Base-by-base conservation (phyloP, 2,329 filamentous ascomycete species). In the Talaromyces funiculosus region DNA sequence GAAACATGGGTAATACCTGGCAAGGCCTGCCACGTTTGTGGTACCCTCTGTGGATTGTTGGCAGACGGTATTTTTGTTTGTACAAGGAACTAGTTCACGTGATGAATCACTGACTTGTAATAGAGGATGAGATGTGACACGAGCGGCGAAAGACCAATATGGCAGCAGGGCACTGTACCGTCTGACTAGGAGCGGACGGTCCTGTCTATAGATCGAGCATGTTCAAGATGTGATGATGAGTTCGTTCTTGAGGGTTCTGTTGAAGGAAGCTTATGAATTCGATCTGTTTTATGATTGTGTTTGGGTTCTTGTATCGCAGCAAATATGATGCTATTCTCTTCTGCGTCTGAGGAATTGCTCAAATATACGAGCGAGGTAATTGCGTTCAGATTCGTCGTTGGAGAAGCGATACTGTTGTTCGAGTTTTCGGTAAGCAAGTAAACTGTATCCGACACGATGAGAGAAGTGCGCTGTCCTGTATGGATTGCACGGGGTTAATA, bases 1-100 rank as follows among this genome's bases (percentile, higher is more conserved):
- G 61, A 62, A n/a, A 62, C 61, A 43, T 62, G 61, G 61, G 61
- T 62, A 12, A 62, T 62, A 42, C 61, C 56, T 24, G 61, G 61
- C 7, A 59, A 62, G 37, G 37, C 51, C 18, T 62, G 61, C 20
- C 61, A 62, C 31, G 31, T 62, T 31, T 62, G 61, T 42, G 61
- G 61, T 6, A 60, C 61, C 16, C n/a, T 53, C 24, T 61, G 60
- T 24, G 9, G 20, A 45, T 24, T 51, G 10, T 22, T 53, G 40
- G 26, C 29, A 38, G 29, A 47, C 33, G 47, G 60, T 61, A 54
- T n/a, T n/a, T n/a, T n/a, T 37, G 49, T 35, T 29, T 37, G 14
- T 24, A 24, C 14, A 12, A 33, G 22, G 18, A 33, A 14, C n/a
- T 22, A 10, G 22, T 43, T 9, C 7, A 31, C 1, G 20, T 20